These are phyloP conservation scores for Rhodotorula mucilaginosa DNA, from an alignment of 1,284 basidiomycete genomes.

Conservation along the genomic window DNA sequence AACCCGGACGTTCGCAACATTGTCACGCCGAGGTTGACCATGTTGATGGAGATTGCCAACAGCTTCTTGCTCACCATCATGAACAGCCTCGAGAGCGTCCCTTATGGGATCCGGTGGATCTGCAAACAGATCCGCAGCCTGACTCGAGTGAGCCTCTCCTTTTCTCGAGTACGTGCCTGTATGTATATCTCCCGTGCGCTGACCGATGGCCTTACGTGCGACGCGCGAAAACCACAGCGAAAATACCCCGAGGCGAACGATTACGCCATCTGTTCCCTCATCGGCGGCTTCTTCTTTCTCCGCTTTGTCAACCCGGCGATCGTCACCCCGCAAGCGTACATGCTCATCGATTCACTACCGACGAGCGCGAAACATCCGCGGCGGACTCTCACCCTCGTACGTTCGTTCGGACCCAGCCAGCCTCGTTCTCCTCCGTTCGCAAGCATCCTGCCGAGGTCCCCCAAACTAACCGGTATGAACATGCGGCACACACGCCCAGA, in stretches of 20 bases:
- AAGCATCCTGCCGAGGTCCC: no score
- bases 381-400: slow-evolving; percentile 86
- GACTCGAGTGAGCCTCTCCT: slow-evolving; percentile 66
- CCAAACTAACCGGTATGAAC: no score
- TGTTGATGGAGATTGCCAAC: slow-evolving; percentile 99
- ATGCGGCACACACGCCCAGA: slow-evolving; percentile 55
- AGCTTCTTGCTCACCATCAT: slow-evolving; percentile 97
- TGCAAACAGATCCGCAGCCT: slow-evolving; percentile 98
- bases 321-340: slow-evolving; percentile 98
- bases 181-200: no score
- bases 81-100: slow-evolving; percentile 93
- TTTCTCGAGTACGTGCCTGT: neutral
- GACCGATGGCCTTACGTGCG: neutral
- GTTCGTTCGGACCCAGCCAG: slow-evolving; percentile 41
- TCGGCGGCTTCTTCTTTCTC: slow-evolving; percentile 99
- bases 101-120: slow-evolving; percentile 99
- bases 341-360: slow-evolving; percentile 96
- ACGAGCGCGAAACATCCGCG: slow-evolving; percentile 82
- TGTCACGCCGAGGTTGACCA: slow-evolving; percentile 89
- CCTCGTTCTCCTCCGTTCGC: no score
- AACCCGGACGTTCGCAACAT: slow-evolving; percentile 95
- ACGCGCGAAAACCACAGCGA: slow-evolving; percentile 57
- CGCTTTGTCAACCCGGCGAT: slow-evolving; percentile 99
- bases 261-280: slow-evolving; percentile 95
- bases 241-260: slow-evolving; percentile 98